Evolutionary conservation across 192 early-diverging fungal species (phyloP).

Genomic region (Chytriomyces confervae): DNA sequence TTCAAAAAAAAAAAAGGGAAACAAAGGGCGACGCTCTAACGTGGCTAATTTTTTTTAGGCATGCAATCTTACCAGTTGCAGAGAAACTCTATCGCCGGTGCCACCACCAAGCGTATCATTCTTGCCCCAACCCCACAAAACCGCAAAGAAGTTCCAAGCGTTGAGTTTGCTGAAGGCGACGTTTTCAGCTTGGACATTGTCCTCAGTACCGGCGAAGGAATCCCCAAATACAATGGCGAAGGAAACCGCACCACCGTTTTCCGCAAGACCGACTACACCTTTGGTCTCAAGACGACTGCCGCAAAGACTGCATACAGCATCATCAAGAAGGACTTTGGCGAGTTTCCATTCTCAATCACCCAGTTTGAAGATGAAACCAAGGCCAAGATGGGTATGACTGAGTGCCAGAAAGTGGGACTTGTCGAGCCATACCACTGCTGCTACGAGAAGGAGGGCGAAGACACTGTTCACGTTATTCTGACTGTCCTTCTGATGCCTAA

Average conservation of each 20-base stretch:
- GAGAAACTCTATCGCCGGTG: conserved; percentile 87
- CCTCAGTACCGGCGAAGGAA: conserved; percentile 88
- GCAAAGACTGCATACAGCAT: conserved; percentile 76
- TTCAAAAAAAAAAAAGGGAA: not conserved
- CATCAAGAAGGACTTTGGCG: conserved; percentile 78
- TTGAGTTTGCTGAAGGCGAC: conserved; percentile 78
- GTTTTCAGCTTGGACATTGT: conserved; percentile 93
- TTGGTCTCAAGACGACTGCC: conserved; percentile 87
- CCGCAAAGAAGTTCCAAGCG: conserved; percentile 68
- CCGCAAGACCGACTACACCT: conserved; percentile 77
- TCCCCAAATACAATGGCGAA: conserved; percentile 63
- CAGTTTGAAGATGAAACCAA: conserved; percentile 89
- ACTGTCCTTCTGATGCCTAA: conserved; percentile 90
- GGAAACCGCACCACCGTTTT: conserved; percentile 86
- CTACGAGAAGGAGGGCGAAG: conserved; percentile 79
- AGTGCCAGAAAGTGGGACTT: conserved; percentile 82
- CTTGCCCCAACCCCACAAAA: conserved; percentile 82
- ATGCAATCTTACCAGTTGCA: conserved; percentile 89
- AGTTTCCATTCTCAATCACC: conserved; percentile 88
- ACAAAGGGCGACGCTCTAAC: not conserved
- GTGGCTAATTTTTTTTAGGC: conserved; percentile 35
- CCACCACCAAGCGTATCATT: conserved; percentile 84
- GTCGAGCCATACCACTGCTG: conserved; percentile 83
- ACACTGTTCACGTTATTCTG: conserved; percentile 89
- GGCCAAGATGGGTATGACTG: conserved; percentile 88